Percentiles rank a stretch among this genome's conserved stretches.
Evolutionary conservation across 1,284 basidiomycete species (phyloP).

Genomic region (Ceratobasidium sp.): DNA sequence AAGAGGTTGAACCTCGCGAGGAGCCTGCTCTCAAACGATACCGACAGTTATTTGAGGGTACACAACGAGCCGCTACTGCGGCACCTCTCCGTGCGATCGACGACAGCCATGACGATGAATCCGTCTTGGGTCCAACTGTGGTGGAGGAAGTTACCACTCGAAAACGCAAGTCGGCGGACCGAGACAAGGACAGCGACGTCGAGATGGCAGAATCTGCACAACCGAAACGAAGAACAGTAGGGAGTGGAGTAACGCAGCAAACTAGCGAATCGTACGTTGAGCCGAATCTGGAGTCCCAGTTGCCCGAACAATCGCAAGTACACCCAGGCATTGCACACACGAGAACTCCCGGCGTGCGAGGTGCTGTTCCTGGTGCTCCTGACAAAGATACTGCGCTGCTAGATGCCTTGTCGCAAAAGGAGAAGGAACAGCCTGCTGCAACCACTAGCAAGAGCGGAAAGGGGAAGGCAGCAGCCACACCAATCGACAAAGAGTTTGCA

Average conservation of each 20-base stretch:
- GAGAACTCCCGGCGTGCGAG: constrained; percentile 6
- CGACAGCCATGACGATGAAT: background rate
- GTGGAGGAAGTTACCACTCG: background rate
- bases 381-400: constrained; percentile 27
- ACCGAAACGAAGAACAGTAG: constrained; percentile 2
- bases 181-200: constrained; percentile 29
- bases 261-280: background rate
- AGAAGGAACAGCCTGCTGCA: background rate
- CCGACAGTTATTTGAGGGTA: constrained; percentile 26
- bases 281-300: constrained; percentile 18
- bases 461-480: background rate
- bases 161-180: constrained; percentile 32
- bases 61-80: constrained; percentile 2
- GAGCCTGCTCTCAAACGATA: constrained; percentile 33
- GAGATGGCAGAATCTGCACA: constrained; percentile 20
- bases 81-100: background rate
- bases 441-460: background rate
- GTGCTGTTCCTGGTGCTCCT: constrained; percentile 25
- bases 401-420: constrained; percentile 13
- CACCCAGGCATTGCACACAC: constrained; percentile 15
- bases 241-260: background rate
- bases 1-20: constrained; percentile 15
- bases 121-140: background rate
- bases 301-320: background rate
- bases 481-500: constrained; percentile 31